A percentile compares a stretch with the other conserved stretches of the same genome.
These are phyloP conservation scores for Gymnopus androsaceus DNA, from an alignment of 1,284 basidiomycete species.

Conservation along the genomic window DNA sequence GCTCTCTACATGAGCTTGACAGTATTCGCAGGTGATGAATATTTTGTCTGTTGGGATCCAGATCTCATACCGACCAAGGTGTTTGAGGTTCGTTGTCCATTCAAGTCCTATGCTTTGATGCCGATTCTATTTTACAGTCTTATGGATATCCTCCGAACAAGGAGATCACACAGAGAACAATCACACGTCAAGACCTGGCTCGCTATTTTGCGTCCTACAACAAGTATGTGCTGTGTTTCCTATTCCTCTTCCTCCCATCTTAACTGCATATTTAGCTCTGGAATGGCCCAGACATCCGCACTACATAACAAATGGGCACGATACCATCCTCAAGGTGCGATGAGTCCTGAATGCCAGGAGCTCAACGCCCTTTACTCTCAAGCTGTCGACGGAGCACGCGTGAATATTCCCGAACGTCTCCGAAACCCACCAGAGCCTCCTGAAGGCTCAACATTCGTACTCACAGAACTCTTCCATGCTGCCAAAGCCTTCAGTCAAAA, in stretches of 20 bases:
- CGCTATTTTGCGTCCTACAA: slow-evolving; percentile 67
- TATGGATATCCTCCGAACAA: slow-evolving; percentile 67
- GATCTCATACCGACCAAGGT: slow-evolving; percentile 57
- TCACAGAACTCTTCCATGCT: slow-evolving; percentile 52
- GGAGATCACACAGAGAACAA: slow-evolving; percentile 44
- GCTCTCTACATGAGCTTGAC: not conserved
- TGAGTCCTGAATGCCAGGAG: slow-evolving; percentile 66
- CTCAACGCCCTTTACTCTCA: slow-evolving; percentile 69
- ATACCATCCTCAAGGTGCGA: slow-evolving; percentile 53
- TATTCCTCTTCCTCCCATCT: slow-evolving; percentile 2
- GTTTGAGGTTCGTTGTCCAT: slow-evolving; percentile 43
- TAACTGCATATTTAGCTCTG: slow-evolving; percentile 38
- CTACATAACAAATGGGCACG: slow-evolving; percentile 63
- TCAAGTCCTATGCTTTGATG: not conserved
- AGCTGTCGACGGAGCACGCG: slow-evolving; percentile 62
- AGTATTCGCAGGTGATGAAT: slow-evolving; percentile 51
- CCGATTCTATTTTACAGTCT: slow-evolving; percentile 38
- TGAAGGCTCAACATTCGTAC: slow-evolving; percentile 42
- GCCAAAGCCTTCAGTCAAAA: slow-evolving; percentile 45
- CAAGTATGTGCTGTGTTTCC: slow-evolving; percentile 39
- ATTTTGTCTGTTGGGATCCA: slow-evolving; percentile 68
- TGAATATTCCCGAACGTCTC: slow-evolving; percentile 58
- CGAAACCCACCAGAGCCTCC: slow-evolving; percentile 43
- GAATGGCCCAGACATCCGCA: slow-evolving; percentile 53
- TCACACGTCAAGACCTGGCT: slow-evolving; percentile 57